phyloP scores from a whole-genome alignment of 371 early-diverging fungal species.

The Mortierella sp. region DNA sequence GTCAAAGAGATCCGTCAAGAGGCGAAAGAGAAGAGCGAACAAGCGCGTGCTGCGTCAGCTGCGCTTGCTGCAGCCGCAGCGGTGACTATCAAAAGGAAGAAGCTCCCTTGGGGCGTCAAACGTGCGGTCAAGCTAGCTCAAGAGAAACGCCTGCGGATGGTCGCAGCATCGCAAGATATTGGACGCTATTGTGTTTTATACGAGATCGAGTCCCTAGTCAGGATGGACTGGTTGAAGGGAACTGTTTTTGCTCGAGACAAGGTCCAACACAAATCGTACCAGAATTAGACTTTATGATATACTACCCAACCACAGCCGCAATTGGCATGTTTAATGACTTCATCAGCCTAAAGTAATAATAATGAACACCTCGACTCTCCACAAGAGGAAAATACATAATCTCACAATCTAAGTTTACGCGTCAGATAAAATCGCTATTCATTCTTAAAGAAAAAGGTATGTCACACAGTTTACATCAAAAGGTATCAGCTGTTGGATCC shows the following conservation, averaged over 20 bases:
- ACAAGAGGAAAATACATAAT: too few relatives aligned
- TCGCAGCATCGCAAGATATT: constrained; percentile 47
- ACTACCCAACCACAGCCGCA: background rate
- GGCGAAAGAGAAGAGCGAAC: constrained; percentile 7
- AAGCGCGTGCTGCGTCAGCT: background rate
- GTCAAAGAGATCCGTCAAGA: constrained; percentile 6
- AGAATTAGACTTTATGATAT: constrained; percentile 12
- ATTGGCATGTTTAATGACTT: background rate
- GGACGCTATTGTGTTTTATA: constrained; percentile 45
- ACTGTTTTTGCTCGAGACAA: constrained; percentile 9
- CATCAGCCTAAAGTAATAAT: background rate
- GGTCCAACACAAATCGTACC: constrained; percentile 4
- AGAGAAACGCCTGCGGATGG: constrained; percentile 22
- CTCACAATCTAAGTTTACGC: background rate
- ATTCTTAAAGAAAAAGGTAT: too few relatives aligned
- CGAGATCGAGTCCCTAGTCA: constrained; percentile 21
- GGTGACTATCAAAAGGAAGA: constrained; percentile 20
- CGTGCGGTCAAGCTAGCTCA: constrained; percentile 19
- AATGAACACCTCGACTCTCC: background rate
- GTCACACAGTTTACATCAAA: too few relatives aligned
- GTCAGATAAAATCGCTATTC: background rate
- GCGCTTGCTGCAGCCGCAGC: constrained; percentile 11
- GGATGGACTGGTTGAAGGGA: constrained; percentile 36
- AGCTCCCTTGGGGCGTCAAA: constrained; percentile 20
- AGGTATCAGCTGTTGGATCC: too few relatives aligned